These are phyloP conservation scores for Pseudotulostoma volvatum DNA, from an alignment of 495 filamentous ascomycete species.

Conservation along the genomic window DNA sequence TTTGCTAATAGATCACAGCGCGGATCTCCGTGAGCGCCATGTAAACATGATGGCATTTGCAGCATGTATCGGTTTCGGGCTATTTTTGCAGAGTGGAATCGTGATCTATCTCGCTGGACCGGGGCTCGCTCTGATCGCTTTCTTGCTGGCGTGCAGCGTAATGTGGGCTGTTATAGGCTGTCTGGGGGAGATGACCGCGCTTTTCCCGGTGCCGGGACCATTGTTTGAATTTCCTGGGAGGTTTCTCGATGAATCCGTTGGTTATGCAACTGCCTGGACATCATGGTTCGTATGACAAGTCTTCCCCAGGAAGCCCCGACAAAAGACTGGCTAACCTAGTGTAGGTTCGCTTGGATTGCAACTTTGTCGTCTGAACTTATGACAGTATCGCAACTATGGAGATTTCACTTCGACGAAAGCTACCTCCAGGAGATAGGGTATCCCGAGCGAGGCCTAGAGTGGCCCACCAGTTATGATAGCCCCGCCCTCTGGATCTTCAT, in stretches of 20 bases:
- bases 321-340: too few relatives aligned
- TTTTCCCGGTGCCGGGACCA: constrained; percentile 34
- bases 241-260: constrained; percentile 30
- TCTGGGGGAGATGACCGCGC: constrained; percentile 35
- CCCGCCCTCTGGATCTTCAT: constrained; percentile 27
- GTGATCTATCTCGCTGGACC: constrained; percentile 23
- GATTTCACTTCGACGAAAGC: constrained; percentile 26
- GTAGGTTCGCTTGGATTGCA: constrained; percentile 28
- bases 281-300: constrained; percentile 33
- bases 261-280: constrained; percentile 37
- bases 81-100: constrained; percentile 23
- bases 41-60: constrained; percentile 28
- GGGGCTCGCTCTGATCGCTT: constrained; percentile 20
- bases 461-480: constrained; percentile 16
- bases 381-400: constrained; percentile 26
- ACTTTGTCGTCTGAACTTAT: constrained; percentile 26
- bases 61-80: constrained; percentile 18
- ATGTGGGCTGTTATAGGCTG: constrained; percentile 34
- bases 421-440: constrained; percentile 17
- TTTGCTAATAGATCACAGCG: constrained; percentile 3
- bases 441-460: constrained; percentile 22
- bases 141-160: constrained; percentile 29
- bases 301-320: background rate
- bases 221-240: constrained; percentile 34
- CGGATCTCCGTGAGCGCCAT: constrained; percentile 15